Percentiles rank a stretch among this genome's conserved stretches.
phyloP scores from a whole-genome alignment of 192 early-diverging fungal species.

The Coemansia sp. region DNA sequence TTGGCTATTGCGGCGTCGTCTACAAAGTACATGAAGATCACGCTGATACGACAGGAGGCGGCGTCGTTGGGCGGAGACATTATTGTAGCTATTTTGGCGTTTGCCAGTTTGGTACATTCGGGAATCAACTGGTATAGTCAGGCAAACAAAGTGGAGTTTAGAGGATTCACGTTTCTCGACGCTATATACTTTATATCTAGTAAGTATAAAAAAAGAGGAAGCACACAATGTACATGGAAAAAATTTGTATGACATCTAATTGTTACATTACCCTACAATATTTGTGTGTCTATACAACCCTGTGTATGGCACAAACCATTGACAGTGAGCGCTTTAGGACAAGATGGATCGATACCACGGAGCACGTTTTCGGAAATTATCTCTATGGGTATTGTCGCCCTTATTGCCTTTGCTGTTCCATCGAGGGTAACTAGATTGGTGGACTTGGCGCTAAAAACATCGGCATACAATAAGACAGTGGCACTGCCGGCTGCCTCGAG shows the following conservation, averaged over 20 bases:
- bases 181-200: slow-evolving; percentile 55
- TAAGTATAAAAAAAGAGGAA: slow-evolving; percentile 19
- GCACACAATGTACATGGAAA: no score
- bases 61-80: slow-evolving; percentile 45
- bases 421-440: slow-evolving; percentile 43
- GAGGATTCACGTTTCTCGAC: slow-evolving; percentile 47
- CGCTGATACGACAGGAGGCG: slow-evolving; percentile 42
- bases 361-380: slow-evolving; percentile 49
- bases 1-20: slow-evolving; percentile 35
- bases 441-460: slow-evolving; percentile 44
- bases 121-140: slow-evolving; percentile 53
- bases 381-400: slow-evolving; percentile 45
- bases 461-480: slow-evolving; percentile 40
- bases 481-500: slow-evolving; percentile 35
- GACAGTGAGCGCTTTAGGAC: slow-evolving; percentile 38
- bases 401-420: slow-evolving; percentile 54
- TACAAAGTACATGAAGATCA: slow-evolving; percentile 26
- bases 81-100: slow-evolving; percentile 37
- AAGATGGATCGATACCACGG: slow-evolving; percentile 42
- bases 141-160: slow-evolving; percentile 23
- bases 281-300: not conserved
- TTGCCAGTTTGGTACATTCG: slow-evolving; percentile 53
- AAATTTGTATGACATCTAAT: not conserved
- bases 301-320: slow-evolving; percentile 18
- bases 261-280: not conserved